Evolutionary conservation across 768 basidiomycete species (phyloP), one percentile per base, ranked within the genome.

Genomic region (Serendipita sp.): DNA sequence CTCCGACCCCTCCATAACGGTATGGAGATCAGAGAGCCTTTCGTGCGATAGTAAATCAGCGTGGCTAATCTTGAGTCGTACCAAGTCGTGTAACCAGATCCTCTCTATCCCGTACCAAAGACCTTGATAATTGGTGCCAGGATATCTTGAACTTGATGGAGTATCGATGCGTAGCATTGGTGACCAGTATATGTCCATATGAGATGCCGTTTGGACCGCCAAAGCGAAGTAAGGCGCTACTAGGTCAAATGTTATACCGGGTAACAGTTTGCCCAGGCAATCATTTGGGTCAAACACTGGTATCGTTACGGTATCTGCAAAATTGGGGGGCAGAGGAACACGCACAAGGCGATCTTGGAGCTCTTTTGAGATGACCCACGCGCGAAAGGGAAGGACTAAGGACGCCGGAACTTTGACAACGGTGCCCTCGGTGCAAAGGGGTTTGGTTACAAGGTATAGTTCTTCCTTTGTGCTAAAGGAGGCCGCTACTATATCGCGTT

Each of bases 51-150:
- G 17, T 5, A 43, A 42, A 13, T 61, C 60, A 17, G 30, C 43
- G 45, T 64, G 61, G 38, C 0, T 79, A 26, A 86, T 72, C 68
- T 88, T 88, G 56, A 95, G 75, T 24, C 91, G 81, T 38, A 93
- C 80, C 62, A 93, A 79, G 65, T 95, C 91, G 64, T 86, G 88
- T 3, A 79, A 75, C 90, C 91, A 95, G 61, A 93, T 88, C 31
- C 88, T 79, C 69, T 93, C 91, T 1, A 84, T 82, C 5, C 92
- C 92, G 85, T 87, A 88, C 90, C 90, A 95, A 5, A 93, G 69
- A 1, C 88, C 88, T 68, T 90, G 87, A 69, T 82, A 90, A 43
- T 82, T 76, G 56, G 73, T 78, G 68, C 87, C 85, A 0, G 64
- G n/a, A 17, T 42, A 9, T 16, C 20, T 74, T 72, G 65, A 77